Evolutionary conservation across 1,284 basidiomycete species (phyloP), one percentile per base, ranked within the genome.

Genomic region (Lentinula novae-zelandiae): DNA sequence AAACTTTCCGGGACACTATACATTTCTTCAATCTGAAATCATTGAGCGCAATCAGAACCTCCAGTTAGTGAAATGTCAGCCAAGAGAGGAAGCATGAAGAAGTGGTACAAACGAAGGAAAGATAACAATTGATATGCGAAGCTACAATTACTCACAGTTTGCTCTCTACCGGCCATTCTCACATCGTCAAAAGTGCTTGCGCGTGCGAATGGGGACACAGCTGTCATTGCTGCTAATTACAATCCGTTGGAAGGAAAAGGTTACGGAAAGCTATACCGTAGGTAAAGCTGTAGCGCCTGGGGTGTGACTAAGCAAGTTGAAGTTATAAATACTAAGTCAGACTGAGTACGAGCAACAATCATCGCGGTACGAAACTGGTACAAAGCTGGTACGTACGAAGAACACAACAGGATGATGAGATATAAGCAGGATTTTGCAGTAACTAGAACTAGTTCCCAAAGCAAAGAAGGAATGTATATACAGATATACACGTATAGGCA

Each of bases 1-100:
- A 98, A 98, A 72, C 95, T 97, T 76, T 99, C 97, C 38, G 93
- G 93, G 8, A 95, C 90, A 66, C 91, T 93, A 72, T 98, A 98
- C 94, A 98, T 98, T 78, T 98, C 96, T 76, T 98, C 96, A 68
- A 96, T 94, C 92, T 95, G 39, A 27, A 20, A 27, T 27, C 22
- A 15, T 31, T 46, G 44, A 46, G 7, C 17, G 38, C 39, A 36
- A 40, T n/a, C 17, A 22, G 17, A 49, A 17, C 22, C 46, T 39
- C 22, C 39, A 31, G 48, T 46, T 38, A 42, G 36, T 17, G 40
- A 55, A 22, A 38, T 27, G 13, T 42, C 15, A 42, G 40, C 15
- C 20, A 31, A 22, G 33, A 13, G 27, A 51, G 13, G 49, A 51
- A 34, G 49, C 49, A 22, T 12, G 34, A 7, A 46, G 7, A 46